Evolutionary conservation across 495 filamentous ascomycete species (phyloP).

Genomic region (Podospora bellae-mahoneyi): DNA sequence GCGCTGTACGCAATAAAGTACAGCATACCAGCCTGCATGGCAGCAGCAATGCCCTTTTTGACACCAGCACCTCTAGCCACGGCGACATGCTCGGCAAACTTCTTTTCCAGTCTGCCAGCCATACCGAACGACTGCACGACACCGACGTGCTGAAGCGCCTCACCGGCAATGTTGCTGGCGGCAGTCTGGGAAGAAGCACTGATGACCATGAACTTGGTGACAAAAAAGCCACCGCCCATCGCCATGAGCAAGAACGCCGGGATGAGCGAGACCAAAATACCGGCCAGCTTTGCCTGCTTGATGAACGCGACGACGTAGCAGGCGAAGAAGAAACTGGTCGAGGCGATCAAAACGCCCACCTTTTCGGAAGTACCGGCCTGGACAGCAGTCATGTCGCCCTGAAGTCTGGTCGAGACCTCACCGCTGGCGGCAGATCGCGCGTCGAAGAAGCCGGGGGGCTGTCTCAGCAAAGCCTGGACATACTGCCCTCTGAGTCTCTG

Average conservation of each 20-base stretch:
- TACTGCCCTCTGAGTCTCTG: conserved; percentile 60
- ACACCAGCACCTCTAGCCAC: conserved; percentile 49
- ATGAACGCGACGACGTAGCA: conserved; percentile 64
- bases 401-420: conserved; percentile 61
- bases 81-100: conserved; percentile 49
- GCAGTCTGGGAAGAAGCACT: conserved; percentile 48
- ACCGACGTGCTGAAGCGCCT: conserved; percentile 44
- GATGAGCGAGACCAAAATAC: conserved; percentile 56
- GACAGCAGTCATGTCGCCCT: conserved; percentile 58
- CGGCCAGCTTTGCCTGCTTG: conserved; percentile 51
- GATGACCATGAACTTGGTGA: conserved; percentile 55
- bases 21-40: conserved; percentile 59
- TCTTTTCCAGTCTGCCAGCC: conserved; percentile 46
- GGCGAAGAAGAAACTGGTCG: conserved; percentile 59
- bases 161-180: conserved; percentile 44
- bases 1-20: conserved; percentile 79
- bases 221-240: conserved; percentile 56
- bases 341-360: conserved; percentile 57
- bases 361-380: conserved; percentile 65
- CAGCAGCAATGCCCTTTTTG: conserved; percentile 58
- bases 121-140: conserved; percentile 52
- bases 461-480: conserved; percentile 53
- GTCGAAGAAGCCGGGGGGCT: conserved; percentile 63
- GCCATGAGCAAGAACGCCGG: conserved; percentile 66
- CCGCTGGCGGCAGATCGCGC: conserved; percentile 50